Conservation (phyloP, 805 yeast species). For the Wickerhamiella allomyrinae region DNA sequence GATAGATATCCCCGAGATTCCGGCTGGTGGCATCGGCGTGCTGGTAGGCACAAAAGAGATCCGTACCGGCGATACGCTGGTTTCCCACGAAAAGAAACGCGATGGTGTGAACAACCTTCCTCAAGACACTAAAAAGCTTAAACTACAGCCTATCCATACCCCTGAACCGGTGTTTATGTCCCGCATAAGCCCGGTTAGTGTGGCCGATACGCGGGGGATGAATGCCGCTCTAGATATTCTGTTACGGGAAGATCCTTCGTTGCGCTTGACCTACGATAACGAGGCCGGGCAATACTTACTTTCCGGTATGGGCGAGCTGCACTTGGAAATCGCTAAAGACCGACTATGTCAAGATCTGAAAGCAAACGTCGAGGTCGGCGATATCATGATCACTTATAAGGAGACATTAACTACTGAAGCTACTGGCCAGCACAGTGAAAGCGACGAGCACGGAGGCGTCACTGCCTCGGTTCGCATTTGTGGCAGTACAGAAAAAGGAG, state of each 20-base stretch:
- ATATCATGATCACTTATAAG: constrained; percentile 78
- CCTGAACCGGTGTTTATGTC: constrained; percentile 93
- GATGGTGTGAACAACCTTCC: constrained; percentile 36
- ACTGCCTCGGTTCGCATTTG: background rate
- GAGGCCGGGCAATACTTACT: constrained; percentile 80
- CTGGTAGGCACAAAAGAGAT: constrained; percentile 58
- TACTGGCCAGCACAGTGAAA: background rate
- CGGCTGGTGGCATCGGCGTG: constrained; percentile 84
- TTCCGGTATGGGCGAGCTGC: constrained; percentile 96
- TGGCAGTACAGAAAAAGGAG: background rate
- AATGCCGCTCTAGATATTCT: constrained; percentile 52
- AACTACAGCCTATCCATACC: constrained; percentile 58
- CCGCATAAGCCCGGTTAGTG: constrained; percentile 65
- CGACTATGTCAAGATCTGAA: constrained; percentile 67
- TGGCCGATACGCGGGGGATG: constrained; percentile 66
- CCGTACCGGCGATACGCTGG: constrained; percentile 81
- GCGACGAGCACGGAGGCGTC: background rate
- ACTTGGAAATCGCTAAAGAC: constrained; percentile 74
- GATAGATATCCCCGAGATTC: constrained; percentile 47
- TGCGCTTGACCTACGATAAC: constrained; percentile 53
- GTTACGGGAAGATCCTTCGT: constrained; percentile 82
- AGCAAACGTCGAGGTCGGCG: constrained; percentile 68
- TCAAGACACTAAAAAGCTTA: constrained; percentile 31
- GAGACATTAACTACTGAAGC: constrained; percentile 38
- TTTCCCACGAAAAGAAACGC: constrained; percentile 43